Conservation (phyloP, 352 stramenopile genomes). For the Phytophthora pseudosyringae region DNA sequence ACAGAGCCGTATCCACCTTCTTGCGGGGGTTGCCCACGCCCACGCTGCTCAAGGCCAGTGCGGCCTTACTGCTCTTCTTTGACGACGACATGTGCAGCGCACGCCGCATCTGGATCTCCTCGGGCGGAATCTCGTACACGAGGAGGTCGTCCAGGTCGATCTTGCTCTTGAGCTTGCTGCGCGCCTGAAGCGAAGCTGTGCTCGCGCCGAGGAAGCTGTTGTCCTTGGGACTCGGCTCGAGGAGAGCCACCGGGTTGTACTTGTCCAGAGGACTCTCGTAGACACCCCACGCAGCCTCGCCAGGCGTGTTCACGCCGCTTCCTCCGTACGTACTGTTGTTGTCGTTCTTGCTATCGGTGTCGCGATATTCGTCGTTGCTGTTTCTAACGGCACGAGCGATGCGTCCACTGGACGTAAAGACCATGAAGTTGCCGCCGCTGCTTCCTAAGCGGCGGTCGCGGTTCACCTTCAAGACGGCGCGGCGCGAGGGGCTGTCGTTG, state of each 20-base stretch:
- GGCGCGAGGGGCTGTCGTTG: slow-evolving; percentile 13
- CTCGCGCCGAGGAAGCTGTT: slow-evolving; percentile 34
- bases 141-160: slow-evolving; percentile 71
- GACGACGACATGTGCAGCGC: slow-evolving; percentile 36
- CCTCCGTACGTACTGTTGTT: slow-evolving; percentile 60
- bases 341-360: slow-evolving; percentile 51
- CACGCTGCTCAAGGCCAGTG: slow-evolving; percentile 38
- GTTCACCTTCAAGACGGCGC: slow-evolving; percentile 29
- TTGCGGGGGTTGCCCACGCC: slow-evolving; percentile 26
- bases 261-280: slow-evolving; percentile 44
- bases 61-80: slow-evolving; percentile 39
- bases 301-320: slow-evolving; percentile 33
- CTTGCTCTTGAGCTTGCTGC: slow-evolving; percentile 53
- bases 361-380: slow-evolving; percentile 33
- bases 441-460: slow-evolving; percentile 39
- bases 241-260: slow-evolving; percentile 62
- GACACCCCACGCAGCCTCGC: slow-evolving; percentile 25
- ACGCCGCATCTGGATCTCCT: slow-evolving; percentile 64
- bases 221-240: slow-evolving; percentile 58
- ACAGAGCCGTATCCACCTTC: slow-evolving; percentile 42
- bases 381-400: slow-evolving; percentile 33
- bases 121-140: slow-evolving; percentile 76
- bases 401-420: slow-evolving; percentile 36
- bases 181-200: slow-evolving; percentile 37
- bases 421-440: slow-evolving; percentile 41